phyloP scores from a whole-genome alignment of 2,329 filamentous ascomycete genomes.

The Penicillium sp. region DNA sequence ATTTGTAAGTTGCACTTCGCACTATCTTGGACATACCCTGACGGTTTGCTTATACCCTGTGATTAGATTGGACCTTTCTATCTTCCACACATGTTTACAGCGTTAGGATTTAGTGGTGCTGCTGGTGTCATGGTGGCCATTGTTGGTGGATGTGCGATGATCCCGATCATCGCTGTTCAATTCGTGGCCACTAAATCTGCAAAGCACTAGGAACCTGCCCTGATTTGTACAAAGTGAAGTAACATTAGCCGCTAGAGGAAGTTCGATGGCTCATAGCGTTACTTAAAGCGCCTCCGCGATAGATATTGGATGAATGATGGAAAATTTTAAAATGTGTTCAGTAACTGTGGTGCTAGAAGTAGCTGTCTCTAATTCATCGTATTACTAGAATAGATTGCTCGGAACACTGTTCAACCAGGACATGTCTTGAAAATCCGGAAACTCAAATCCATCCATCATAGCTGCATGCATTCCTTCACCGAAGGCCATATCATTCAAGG shows the following conservation, averaged over 20 bases:
- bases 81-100: constrained; percentile 50
- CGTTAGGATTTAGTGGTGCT: constrained; percentile 41
- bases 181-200: constrained; percentile 21
- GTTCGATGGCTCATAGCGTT: too few relatives aligned
- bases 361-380: not conserved
- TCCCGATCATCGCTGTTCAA: constrained; percentile 43
- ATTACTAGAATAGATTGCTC: constrained; percentile 36
- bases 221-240: not conserved
- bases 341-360: not conserved
- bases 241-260: not conserved
- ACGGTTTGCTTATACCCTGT: not conserved
- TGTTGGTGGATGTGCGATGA: constrained; percentile 42
- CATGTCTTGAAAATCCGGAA: constrained; percentile 43
- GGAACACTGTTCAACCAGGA: constrained; percentile 44
- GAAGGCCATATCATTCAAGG: constrained; percentile 33
- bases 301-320: not conserved
- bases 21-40: not conserved
- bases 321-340: not conserved
- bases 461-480: constrained; percentile 36
- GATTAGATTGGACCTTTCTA: constrained; percentile 36
- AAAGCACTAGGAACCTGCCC: not conserved
- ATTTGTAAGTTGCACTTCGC: constrained; percentile 50
- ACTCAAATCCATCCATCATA: constrained; percentile 36
- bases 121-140: constrained; percentile 47
- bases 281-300: too few relatives aligned